phyloP scores from a whole-genome alignment of 305 asterid genomes.

The Euphrasia arctica region DNA sequence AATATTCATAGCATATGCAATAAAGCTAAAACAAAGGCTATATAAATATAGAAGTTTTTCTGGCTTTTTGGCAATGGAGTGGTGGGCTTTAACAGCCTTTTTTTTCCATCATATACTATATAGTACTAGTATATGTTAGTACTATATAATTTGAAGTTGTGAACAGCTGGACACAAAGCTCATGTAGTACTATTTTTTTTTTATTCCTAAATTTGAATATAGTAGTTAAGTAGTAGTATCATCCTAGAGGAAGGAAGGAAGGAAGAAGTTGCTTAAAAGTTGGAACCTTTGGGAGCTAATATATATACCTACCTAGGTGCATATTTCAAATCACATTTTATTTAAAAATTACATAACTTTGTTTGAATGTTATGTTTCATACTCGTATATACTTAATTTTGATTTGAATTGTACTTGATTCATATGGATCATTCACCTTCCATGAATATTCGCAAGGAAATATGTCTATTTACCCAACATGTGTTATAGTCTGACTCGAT shows the following conservation, averaged over 20 bases:
- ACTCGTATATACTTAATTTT: too few species aligned
- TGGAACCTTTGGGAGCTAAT: not conserved
- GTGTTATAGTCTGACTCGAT: too few species aligned
- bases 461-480: too few species aligned
- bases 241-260: not conserved
- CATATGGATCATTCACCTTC: too few species aligned
- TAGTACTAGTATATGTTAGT: slow-evolving; percentile 9
- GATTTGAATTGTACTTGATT: too few species aligned
- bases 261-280: slow-evolving; percentile 8
- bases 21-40: not conserved
- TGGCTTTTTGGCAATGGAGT: slow-evolving; percentile 25
- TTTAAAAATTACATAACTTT: not conserved
- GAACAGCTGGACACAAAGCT: slow-evolving; percentile 28
- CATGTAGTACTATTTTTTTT: not conserved
- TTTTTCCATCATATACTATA: slow-evolving; percentile 8
- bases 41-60: slow-evolving; percentile 21
- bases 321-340: not conserved
- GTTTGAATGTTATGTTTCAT: not conserved
- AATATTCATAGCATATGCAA: slow-evolving; percentile 32
- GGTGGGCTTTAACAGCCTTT: slow-evolving; percentile 36
- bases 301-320: not conserved
- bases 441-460: too few species aligned
- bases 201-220: not conserved
- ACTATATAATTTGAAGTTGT: slow-evolving; percentile 6
- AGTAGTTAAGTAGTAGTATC: too few species aligned